Evolutionary conservation across 495 filamentous ascomycete species (phyloP).

Genomic region (Aspergillus saccharolyticus): DNA sequence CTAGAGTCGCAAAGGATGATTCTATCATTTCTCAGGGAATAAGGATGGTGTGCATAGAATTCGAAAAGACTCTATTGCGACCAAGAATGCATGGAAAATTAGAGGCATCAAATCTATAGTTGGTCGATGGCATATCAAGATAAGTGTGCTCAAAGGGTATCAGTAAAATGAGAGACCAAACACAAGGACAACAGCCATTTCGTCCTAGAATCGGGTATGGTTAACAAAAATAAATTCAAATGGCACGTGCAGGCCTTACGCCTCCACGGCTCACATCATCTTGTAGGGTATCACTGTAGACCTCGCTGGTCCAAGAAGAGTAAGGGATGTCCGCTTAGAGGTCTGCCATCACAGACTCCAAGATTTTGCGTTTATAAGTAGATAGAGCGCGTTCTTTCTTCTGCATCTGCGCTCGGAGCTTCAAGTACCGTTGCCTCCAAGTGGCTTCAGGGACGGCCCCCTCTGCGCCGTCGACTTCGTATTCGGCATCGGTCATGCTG

Average conservation of each 20-base stretch:
- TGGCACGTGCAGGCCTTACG: conserved; percentile 15
- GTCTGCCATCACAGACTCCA: conserved; percentile 54
- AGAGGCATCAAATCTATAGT: not conserved
- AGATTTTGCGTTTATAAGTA: conserved; percentile 48
- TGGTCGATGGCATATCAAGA: not conserved
- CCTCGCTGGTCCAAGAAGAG: not conserved
- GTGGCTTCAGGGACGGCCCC: conserved; percentile 26
- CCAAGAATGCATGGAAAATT: not conserved
- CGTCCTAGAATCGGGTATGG: not conserved
- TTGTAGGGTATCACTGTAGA: not conserved
- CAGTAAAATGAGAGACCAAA: conserved; percentile 12
- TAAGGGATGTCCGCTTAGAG: conserved; percentile 20
- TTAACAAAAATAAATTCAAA: conserved; percentile 8
- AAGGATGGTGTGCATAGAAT: not conserved
- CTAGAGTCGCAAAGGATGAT: no score
- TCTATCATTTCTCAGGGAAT: not conserved
- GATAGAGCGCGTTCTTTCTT: conserved; percentile 47
- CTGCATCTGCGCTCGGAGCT: conserved; percentile 45
- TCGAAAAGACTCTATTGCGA: not conserved
- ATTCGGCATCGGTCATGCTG: conserved; percentile 26
- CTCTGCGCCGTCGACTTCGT: conserved; percentile 28
- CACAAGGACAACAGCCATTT: conserved; percentile 6
- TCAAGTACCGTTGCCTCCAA: conserved; percentile 44
- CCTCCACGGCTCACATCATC: not conserved
- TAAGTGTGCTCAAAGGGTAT: conserved; percentile 22